Evolutionary conservation across 108 stramenopile species (phyloP).

Genomic region (Seminavis robusta): DNA sequence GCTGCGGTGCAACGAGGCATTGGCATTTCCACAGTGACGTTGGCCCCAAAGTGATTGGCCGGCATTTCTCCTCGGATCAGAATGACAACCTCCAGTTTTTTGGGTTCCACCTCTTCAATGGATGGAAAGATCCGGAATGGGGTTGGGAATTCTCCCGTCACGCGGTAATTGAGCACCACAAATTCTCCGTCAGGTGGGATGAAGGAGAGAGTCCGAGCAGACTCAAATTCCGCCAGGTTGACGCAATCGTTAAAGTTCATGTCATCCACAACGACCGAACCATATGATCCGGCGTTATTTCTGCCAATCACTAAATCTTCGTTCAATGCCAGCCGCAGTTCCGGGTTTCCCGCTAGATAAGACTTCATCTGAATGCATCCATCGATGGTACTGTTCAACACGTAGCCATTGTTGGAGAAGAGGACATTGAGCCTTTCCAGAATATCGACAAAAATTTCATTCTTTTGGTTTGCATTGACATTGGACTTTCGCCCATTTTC

Average conservation of each 20-base stretch:
- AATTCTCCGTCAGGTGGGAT: constrained; percentile 99
- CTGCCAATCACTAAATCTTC: constrained; percentile 97
- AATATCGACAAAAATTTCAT: constrained; percentile 99
- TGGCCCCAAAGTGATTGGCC: constrained; percentile 93
- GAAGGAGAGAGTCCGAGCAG: constrained; percentile 83
- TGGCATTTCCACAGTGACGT: constrained; percentile 89
- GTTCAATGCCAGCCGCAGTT: constrained; percentile 96
- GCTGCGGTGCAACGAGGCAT: constrained; percentile 75
- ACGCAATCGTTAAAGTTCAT: constrained; percentile 99
- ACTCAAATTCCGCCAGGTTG: constrained; percentile 93
- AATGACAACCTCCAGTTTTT: constrained; percentile 84
- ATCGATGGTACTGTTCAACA: constrained; percentile 97
- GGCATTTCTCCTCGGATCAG: constrained; percentile 96
- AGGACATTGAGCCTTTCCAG: constrained; percentile 96
- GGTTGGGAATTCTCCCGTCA: constrained; percentile 94
- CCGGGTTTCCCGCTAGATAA: constrained; percentile 95
- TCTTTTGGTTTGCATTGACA: constrained; percentile 76
- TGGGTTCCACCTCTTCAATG: constrained; percentile 90
- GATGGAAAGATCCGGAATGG: constrained; percentile 97
- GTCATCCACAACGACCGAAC: constrained; percentile 88
- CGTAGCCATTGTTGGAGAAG: constrained; percentile 97
- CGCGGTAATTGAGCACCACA: constrained; percentile 95
- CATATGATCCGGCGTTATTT: constrained; percentile 54
- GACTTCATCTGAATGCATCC: constrained; percentile 98
- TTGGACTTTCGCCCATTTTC: constrained; percentile 62